Conservation (phyloP, 208 protist genomes). For the Trypanosoma scelopori region DNA sequence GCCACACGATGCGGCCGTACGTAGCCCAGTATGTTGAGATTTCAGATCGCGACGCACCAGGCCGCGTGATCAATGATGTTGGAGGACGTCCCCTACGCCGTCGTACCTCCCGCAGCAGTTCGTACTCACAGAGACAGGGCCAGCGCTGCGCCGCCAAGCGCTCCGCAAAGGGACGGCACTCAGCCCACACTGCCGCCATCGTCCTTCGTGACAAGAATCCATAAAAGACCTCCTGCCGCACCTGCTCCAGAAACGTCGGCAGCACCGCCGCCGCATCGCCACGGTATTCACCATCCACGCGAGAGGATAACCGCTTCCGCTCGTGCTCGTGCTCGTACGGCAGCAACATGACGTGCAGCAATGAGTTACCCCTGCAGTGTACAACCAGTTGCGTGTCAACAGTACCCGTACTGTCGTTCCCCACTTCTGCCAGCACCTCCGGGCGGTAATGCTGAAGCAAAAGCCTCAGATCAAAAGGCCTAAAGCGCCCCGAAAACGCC, state of each 20-base stretch:
- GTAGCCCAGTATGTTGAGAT: slow-evolving; percentile 73
- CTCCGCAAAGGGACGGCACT: slow-evolving; percentile 26
- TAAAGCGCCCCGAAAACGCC: slow-evolving; percentile 39
- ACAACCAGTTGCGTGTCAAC: slow-evolving; percentile 34
- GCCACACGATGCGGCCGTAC: slow-evolving; percentile 49
- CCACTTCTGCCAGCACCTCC: slow-evolving; percentile 30
- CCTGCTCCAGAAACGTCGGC: slow-evolving; percentile 2
- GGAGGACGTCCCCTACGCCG: slow-evolving; percentile 34
- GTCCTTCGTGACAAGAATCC: slow-evolving; percentile 33
- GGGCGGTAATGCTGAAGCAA: slow-evolving; percentile 42
- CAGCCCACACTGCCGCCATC: slow-evolving; percentile 36
- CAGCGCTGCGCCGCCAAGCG: slow-evolving; percentile 44
- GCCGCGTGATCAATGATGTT: slow-evolving; percentile 37
- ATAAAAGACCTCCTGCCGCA: slow-evolving; percentile 38
- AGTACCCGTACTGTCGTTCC: background rate
- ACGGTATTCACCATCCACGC: background rate
- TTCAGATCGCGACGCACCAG: slow-evolving; percentile 29
- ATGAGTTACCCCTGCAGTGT: slow-evolving; percentile 30
- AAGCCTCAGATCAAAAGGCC: slow-evolving; percentile 50
- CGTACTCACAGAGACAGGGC: slow-evolving; percentile 51
- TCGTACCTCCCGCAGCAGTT: slow-evolving; percentile 46
- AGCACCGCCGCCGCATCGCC: background rate
- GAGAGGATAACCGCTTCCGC: background rate
- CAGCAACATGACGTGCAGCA: slow-evolving; percentile 37
- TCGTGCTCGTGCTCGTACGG: slow-evolving; percentile 9